A percentile compares a stretch with the other conserved stretches of the same genome.
phyloP scores from a whole-genome alignment of 495 filamentous ascomycete species.

The Coniosporium apollinis region DNA sequence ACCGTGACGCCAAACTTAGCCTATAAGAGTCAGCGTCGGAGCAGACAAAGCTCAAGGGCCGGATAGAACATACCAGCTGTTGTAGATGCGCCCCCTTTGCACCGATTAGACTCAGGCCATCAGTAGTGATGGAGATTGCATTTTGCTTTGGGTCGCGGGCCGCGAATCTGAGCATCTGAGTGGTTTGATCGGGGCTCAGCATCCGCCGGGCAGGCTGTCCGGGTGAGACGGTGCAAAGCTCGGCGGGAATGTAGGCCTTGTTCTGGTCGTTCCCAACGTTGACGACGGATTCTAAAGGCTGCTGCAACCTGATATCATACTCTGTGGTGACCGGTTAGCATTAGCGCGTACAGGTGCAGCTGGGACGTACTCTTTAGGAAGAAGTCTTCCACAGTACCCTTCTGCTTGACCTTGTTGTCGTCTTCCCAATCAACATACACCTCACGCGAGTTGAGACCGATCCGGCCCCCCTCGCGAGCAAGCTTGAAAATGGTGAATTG shows the following conservation, averaged over 20 bases:
- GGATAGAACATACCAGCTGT: conserved; percentile 9
- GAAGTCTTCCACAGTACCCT: no score
- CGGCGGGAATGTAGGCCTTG: conserved; percentile 49
- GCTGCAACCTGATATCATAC: conserved; percentile 25
- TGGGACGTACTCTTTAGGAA: conserved; percentile 14
- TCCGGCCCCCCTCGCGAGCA: no score
- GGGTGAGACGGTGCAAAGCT: conserved; percentile 44
- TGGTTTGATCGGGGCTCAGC: conserved; percentile 38
- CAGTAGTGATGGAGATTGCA: conserved; percentile 42
- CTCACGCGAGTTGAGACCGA: no score
- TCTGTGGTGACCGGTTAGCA: no score
- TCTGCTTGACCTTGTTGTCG: neutral
- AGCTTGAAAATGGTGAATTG: no score
- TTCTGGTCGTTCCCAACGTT: conserved; percentile 44
- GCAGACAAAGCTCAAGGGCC: no score
- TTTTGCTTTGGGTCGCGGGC: conserved; percentile 49
- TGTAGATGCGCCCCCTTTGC: no score
- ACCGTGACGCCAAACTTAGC: conserved; percentile 39
- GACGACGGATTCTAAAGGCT: conserved; percentile 40
- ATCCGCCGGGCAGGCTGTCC: conserved; percentile 46
- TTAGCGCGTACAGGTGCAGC: neutral
- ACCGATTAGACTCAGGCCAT: conserved; percentile 35
- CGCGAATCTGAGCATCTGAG: conserved; percentile 51
- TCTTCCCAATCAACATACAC: no score
- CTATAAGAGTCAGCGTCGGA: conserved; percentile 19